Evolutionary conservation across 164 flowering plant genomes (phyloP).

Genomic region (Akebia trifoliata): DNA sequence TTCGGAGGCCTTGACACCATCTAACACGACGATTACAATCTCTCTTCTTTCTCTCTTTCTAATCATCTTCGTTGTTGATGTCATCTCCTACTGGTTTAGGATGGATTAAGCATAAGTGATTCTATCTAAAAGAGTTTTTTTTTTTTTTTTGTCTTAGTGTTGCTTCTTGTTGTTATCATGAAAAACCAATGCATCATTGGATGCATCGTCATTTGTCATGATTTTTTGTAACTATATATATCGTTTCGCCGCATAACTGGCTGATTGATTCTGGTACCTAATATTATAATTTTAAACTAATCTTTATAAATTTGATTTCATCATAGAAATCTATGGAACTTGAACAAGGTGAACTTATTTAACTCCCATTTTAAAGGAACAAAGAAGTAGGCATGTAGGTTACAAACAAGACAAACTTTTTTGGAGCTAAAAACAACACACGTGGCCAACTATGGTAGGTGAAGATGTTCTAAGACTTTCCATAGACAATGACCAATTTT

Average conservation of each 20-base stretch:
- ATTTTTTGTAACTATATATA: not conserved
- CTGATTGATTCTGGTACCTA: no score
- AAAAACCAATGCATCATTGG: constrained; percentile 7
- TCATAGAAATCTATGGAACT: not conserved
- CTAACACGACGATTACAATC: constrained; percentile 24
- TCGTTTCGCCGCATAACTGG: constrained; percentile 2
- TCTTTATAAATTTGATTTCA: not conserved
- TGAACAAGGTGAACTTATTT: not conserved
- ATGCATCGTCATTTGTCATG: not conserved
- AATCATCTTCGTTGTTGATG: not conserved
- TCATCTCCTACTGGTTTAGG: constrained; percentile 4
- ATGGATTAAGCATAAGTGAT: not conserved
- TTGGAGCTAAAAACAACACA: not conserved
- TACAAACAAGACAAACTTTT: not conserved
- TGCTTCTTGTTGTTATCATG: constrained; percentile 10
- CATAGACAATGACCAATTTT: no score
- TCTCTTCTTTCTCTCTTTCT: constrained; percentile 10
- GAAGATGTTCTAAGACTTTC: no score
- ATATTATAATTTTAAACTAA: no score
- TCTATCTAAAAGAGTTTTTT: not conserved
- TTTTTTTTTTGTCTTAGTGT: not conserved
- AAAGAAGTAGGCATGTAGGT: not conserved
- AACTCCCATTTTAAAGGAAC: not conserved
- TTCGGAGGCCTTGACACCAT: constrained; percentile 19
- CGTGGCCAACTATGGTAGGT: no score